These are phyloP conservation scores for Galerina sulciceps DNA, from an alignment of 768 basidiomycete species.

Conservation along the genomic window DNA sequence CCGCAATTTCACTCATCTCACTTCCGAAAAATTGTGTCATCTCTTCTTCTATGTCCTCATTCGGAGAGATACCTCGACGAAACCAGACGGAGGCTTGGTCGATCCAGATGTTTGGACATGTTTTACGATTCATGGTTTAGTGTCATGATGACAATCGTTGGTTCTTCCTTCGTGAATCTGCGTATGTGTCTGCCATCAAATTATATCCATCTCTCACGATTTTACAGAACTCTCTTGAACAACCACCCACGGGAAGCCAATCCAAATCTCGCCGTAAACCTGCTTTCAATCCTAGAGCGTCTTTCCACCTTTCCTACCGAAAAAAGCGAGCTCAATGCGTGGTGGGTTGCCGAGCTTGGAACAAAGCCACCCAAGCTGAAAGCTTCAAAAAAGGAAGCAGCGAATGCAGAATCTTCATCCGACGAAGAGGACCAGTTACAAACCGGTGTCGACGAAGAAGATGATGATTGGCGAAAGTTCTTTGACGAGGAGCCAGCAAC, in stretches of 20 bases:
- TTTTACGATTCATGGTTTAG: slow-evolving; percentile 79
- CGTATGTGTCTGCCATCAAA: slow-evolving; percentile 45
- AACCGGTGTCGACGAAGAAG: slow-evolving; percentile 32
- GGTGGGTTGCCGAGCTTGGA: slow-evolving; percentile 79
- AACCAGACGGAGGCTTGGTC: slow-evolving; percentile 38
- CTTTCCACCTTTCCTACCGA: slow-evolving; percentile 78
- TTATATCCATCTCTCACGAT: background rate
- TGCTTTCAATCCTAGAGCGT: slow-evolving; percentile 68
- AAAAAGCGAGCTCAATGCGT: slow-evolving; percentile 67
- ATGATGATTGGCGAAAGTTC: slow-evolving; percentile 81
- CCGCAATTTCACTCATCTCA: slow-evolving; percentile 73
- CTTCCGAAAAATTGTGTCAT: slow-evolving; percentile 66
- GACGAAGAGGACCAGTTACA: slow-evolving; percentile 40
- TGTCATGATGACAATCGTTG: slow-evolving; percentile 85
- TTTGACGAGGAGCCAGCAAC: slow-evolving; percentile 67
- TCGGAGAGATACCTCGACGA: slow-evolving; percentile 39
- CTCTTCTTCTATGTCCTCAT: slow-evolving; percentile 63
- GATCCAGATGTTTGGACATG: slow-evolving; percentile 63
- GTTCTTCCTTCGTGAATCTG: slow-evolving; percentile 85
- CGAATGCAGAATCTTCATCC: slow-evolving; percentile 30
- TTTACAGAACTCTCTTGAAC: slow-evolving; percentile 34
- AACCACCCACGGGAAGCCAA: slow-evolving; percentile 31
- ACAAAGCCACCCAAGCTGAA: slow-evolving; percentile 57
- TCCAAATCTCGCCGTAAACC: slow-evolving; percentile 45
- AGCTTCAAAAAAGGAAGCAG: slow-evolving; percentile 37